Base-by-base conservation (phyloP, 768 basidiomycete species). In the Gloeophyllum trabeum region DNA sequence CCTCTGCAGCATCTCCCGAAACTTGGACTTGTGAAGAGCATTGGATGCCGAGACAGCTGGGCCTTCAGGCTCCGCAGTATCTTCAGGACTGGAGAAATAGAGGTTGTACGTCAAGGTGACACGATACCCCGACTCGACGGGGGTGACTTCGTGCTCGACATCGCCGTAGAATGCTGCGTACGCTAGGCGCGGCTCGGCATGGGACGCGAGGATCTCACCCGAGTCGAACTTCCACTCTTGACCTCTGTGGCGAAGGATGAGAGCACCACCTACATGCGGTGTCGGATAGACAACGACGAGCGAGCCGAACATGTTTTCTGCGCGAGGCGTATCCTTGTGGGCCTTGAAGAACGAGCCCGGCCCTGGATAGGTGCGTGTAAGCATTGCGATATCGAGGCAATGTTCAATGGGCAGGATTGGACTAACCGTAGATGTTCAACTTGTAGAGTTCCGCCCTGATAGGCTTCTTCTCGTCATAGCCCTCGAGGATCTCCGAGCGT, bases 61-160 rank as follows among this genome's bases (percentile, higher is more conserved):
- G n/a, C n/a, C n/a, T n/a, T n/a, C n/a, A n/a, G n/a, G n/a, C n/a
- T n/a, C n/a, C n/a, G n/a, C n/a, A n/a, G n/a, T n/a, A n/a, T n/a
- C n/a, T n/a, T 24, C 42, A 6, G 13, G 25, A 25, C 46, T 43
- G 14, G 43, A 49, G 35, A 59, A 56, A 45, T 61, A 65, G 25
- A 67, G 62, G 48, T 66, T 67, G 52, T 65, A 69, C 0, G 65
- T 69, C 30, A 69, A 45, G 0, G 66, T 66, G 4, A 71, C 57
- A 2, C 66, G 58, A 48, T 65, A 47, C 0, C 69, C 67, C 0
- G 62, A 58, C 0, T 41, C 48, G 6, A 69, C 63, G 6, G 50
- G 48, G 2, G 48, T 18, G 19, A 68, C 64, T 50, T 67, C 64
- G 34, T 68, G 65, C 40, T 65, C 65, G 39, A 69, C 58, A 43